phyloP scores from a whole-genome alignment of 1,284 basidiomycete species.

The Leccinum subrobustum region DNA sequence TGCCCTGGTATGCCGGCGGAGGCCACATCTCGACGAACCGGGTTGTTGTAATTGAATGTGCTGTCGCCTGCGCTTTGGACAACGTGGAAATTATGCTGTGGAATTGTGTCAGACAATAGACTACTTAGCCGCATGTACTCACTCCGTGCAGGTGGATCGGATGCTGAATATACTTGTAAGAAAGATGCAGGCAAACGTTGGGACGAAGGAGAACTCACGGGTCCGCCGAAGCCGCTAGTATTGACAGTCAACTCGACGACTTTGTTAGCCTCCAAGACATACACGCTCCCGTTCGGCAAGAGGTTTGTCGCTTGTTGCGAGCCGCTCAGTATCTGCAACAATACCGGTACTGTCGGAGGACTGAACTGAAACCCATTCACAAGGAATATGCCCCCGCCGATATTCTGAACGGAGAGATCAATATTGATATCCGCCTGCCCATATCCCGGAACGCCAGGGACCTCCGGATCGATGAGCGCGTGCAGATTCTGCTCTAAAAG shows the following conservation, averaged over 20 bases:
- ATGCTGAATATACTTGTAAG: slow-evolving; percentile 26
- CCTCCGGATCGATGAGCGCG: slow-evolving; percentile 34
- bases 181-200: background rate
- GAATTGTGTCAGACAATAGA: slow-evolving; percentile 4
- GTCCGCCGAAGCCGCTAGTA: slow-evolving; percentile 12
- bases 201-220: slow-evolving; percentile 15
- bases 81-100: slow-evolving; percentile 36
- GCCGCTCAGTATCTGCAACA: slow-evolving; percentile 39
- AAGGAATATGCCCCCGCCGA: slow-evolving; percentile 15
- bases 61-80: slow-evolving; percentile 30
- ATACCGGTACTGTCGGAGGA: slow-evolving; percentile 33
- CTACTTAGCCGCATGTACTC: slow-evolving; percentile 15
- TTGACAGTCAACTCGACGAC: slow-evolving; percentile 34
- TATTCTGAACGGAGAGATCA: slow-evolving; percentile 16
- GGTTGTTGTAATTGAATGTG: slow-evolving; percentile 40
- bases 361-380: slow-evolving; percentile 24
- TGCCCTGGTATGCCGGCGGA: slow-evolving; percentile 28
- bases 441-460: slow-evolving; percentile 29
- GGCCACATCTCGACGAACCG: slow-evolving; percentile 36
- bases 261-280: slow-evolving; percentile 30
- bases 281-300: slow-evolving; percentile 31
- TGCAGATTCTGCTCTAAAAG: slow-evolving; percentile 36
- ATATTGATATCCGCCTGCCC: slow-evolving; percentile 35
- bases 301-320: slow-evolving; percentile 27
- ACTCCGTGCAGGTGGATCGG: slow-evolving; percentile 45